These are phyloP conservation scores for Albatrellus ellisii DNA, from an alignment of 768 basidiomycete genomes.

Conservation along the genomic window DNA sequence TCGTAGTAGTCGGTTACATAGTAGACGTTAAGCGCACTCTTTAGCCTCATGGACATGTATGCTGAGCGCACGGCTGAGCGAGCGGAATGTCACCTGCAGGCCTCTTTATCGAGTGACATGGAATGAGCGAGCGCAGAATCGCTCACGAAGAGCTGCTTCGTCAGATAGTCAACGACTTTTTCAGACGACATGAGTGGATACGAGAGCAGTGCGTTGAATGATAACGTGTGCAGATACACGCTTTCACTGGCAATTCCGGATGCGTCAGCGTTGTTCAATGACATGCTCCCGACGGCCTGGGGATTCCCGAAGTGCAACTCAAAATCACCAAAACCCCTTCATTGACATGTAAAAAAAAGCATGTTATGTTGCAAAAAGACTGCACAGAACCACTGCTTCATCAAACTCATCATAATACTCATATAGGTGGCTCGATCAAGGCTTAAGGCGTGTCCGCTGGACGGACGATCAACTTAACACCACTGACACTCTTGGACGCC, in stretches of 20 bases:
- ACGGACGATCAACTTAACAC: constrained; percentile 13
- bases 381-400: too few relatives aligned
- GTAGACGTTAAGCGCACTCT: constrained; percentile 31
- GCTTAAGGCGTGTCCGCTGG: neutral
- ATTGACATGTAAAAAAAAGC: too few relatives aligned
- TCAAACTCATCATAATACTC: too few relatives aligned
- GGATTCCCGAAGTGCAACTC: too few relatives aligned
- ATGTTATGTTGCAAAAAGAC: too few relatives aligned
- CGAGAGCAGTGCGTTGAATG: neutral
- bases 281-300: too few relatives aligned
- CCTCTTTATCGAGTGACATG: neutral
- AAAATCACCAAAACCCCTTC: too few relatives aligned
- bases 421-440: too few relatives aligned
- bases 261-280: too few relatives aligned
- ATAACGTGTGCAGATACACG: too few relatives aligned
- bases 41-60: constrained; percentile 73
- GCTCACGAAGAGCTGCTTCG: neutral
- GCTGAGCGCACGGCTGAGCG: constrained; percentile 54
- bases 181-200: neutral
- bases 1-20: neutral
- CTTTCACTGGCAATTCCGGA: too few relatives aligned
- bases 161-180: neutral
- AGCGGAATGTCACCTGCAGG: constrained; percentile 63
- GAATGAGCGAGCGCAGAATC: neutral
- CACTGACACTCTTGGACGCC: constrained; percentile 13